Conservation (phyloP, 2,329 filamentous ascomycete genomes). For the Pyricularia sp. region DNA sequence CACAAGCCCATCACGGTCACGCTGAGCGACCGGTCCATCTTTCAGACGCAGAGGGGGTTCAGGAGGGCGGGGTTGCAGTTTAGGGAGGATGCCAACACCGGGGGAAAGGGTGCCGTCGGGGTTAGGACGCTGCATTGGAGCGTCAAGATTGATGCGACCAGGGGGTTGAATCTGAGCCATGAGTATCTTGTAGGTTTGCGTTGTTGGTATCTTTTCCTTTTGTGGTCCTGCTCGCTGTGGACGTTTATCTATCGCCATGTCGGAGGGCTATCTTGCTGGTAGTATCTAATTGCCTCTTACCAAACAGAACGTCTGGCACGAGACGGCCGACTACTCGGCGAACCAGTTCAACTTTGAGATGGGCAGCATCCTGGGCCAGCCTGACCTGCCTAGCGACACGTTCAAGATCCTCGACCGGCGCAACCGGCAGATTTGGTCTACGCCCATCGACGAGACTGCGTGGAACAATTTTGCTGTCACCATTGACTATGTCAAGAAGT, state of each 20-base stretch:
- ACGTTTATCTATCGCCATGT: not conserved
- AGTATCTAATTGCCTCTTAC: too few relatives aligned
- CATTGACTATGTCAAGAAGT: conserved; percentile 46
- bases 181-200: conserved; percentile 20
- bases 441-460: conserved; percentile 29
- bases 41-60: conserved; percentile 35
- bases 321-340: conserved; percentile 24
- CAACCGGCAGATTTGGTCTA: conserved; percentile 29
- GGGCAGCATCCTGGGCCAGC: conserved; percentile 24
- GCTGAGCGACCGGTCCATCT: conserved; percentile 32
- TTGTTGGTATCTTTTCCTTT: not conserved
- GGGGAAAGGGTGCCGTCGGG: conserved; percentile 23
- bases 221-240: not conserved
- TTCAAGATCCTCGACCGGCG: conserved; percentile 30
- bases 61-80: conserved; percentile 34
- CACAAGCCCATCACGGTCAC: conserved; percentile 32
- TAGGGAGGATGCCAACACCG: conserved; percentile 28
- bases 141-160: conserved; percentile 20
- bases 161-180: conserved; percentile 25
- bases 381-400: conserved; percentile 24
- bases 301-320: conserved; percentile 23
- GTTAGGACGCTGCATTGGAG: conserved; percentile 27
- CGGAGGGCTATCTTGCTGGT: too few relatives aligned
- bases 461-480: conserved; percentile 56
- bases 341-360: conserved; percentile 29